Evolutionary conservation across 257 asterid genomes (phyloP).

Genomic region (Solanum paucissectum): DNA sequence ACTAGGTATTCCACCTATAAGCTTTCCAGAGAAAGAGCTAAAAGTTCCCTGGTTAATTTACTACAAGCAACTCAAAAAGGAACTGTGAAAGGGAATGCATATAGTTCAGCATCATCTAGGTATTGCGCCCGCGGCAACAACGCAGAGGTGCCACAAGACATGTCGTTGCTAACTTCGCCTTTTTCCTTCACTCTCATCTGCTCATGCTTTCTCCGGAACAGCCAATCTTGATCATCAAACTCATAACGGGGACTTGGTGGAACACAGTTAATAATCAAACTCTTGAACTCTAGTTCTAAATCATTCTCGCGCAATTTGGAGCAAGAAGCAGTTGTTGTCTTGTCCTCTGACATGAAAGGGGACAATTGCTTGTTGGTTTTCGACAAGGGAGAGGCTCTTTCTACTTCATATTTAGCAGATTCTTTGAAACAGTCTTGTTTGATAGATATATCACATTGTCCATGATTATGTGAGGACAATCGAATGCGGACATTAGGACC

Average conservation of each 20-base stretch:
- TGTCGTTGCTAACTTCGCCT: neutral
- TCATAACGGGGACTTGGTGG: slow-evolving; percentile 12
- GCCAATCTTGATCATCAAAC: slow-evolving; percentile 48
- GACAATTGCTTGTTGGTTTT: neutral
- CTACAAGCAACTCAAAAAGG: slow-evolving; percentile 33
- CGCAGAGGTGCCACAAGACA: slow-evolving; percentile 13
- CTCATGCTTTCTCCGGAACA: slow-evolving; percentile 7
- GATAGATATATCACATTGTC: neutral
- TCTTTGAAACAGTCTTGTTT: neutral
- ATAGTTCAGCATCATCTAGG: slow-evolving; percentile 39
- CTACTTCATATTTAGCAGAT: neutral
- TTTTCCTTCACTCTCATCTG: slow-evolving; percentile 9
- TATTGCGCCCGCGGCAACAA: slow-evolving; percentile 35
- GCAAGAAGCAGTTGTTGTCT: slow-evolving; percentile 6
- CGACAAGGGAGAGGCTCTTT: neutral
- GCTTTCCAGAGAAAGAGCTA: neutral
- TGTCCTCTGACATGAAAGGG: neutral
- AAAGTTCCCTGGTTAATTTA: slow-evolving; percentile 6
- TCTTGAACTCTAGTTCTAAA: slow-evolving; percentile 9
- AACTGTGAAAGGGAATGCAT: slow-evolving; percentile 42
- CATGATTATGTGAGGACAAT: neutral
- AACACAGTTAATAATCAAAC: slow-evolving; percentile 30
- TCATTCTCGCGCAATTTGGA: slow-evolving; percentile 12
- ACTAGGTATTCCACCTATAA: neutral
- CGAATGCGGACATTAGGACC: neutral